phyloP scores from a whole-genome alignment of 805 yeast species.

The Barnettozyma pratensis region DNA sequence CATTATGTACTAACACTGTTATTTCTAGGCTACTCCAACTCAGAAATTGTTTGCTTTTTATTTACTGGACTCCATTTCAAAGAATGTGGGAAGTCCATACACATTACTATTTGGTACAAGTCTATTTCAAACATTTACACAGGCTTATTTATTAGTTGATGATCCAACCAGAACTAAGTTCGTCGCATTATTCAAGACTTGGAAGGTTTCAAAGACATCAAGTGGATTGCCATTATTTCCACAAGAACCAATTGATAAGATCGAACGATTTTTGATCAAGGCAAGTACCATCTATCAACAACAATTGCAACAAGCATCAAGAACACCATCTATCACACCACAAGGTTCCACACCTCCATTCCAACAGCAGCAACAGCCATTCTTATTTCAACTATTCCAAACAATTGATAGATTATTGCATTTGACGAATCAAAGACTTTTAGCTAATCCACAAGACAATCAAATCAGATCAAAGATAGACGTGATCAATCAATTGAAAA shows the following conservation, averaged over 20 bases:
- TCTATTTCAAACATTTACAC: slow-evolving; percentile 64
- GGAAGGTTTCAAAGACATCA: slow-evolving; percentile 65
- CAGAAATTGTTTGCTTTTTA: slow-evolving; percentile 84
- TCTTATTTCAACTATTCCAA: slow-evolving; percentile 18
- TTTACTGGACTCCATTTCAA: slow-evolving; percentile 85
- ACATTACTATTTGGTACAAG: slow-evolving; percentile 70
- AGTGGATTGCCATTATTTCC: slow-evolving; percentile 72
- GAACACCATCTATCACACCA: background rate
- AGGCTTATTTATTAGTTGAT: slow-evolving; percentile 72
- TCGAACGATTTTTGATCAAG: slow-evolving; percentile 66
- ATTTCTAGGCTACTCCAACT: slow-evolving; percentile 55
- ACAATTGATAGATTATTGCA: slow-evolving; percentile 31
- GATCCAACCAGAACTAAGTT: slow-evolving; percentile 71
- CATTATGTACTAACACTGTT: slow-evolving; percentile 8
- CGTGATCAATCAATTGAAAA: slow-evolving; percentile 31
- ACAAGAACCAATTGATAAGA: slow-evolving; percentile 57
- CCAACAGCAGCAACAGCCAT: slow-evolving; percentile 11
- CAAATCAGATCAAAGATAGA: slow-evolving; percentile 25
- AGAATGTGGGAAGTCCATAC: slow-evolving; percentile 87
- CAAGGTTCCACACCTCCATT: slow-evolving; percentile 5
- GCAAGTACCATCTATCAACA: slow-evolving; percentile 44
- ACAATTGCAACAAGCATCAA: slow-evolving; percentile 11
- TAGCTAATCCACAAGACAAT: slow-evolving; percentile 28
- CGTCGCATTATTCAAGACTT: slow-evolving; percentile 75
- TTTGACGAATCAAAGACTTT: slow-evolving; percentile 30